Percentiles rank a stretch among this genome's conserved stretches.
Conservation (phyloP, 768 basidiomycete genomes). For the Kwoniella newhampshirensis region DNA sequence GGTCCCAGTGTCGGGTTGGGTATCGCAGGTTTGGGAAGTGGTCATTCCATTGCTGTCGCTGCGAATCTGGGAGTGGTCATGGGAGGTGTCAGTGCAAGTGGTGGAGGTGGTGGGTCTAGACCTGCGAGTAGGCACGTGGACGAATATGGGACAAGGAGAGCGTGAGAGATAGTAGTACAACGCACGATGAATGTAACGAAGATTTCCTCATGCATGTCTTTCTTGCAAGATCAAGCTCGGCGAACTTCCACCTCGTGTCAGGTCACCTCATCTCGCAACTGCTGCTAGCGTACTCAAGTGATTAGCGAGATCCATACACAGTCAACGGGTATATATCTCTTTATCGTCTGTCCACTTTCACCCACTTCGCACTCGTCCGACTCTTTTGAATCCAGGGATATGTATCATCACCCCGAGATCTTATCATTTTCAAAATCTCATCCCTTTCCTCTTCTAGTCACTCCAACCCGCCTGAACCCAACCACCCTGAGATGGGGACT, state of each 20-base stretch:
- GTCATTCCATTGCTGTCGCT: slow-evolving; percentile 6
- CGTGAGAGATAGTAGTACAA: background rate
- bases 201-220: background rate
- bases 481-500: too few relatives aligned
- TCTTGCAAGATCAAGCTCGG: too few relatives aligned
- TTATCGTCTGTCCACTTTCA: background rate
- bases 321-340: background rate
- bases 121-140: slow-evolving; percentile 46
- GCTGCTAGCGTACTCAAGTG: too few relatives aligned
- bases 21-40: slow-evolving; percentile 8
- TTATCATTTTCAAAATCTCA: too few relatives aligned
- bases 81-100: slow-evolving; percentile 3
- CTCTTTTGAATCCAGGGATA: too few relatives aligned
- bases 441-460: too few relatives aligned
- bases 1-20: slow-evolving; percentile 17
- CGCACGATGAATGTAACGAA: background rate
- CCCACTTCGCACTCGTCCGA: too few relatives aligned
- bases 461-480: too few relatives aligned
- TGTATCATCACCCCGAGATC: too few relatives aligned
- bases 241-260: too few relatives aligned
- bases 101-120: slow-evolving; percentile 3
- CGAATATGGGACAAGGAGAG: slow-evolving; percentile 10
- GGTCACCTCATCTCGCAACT: too few relatives aligned
- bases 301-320: background rate
- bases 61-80: background rate